Percentiles rank a stretch among this genome's conserved stretches.
phyloP scores from a whole-genome alignment of 257 asterid species.

The Lantana camara region DNA sequence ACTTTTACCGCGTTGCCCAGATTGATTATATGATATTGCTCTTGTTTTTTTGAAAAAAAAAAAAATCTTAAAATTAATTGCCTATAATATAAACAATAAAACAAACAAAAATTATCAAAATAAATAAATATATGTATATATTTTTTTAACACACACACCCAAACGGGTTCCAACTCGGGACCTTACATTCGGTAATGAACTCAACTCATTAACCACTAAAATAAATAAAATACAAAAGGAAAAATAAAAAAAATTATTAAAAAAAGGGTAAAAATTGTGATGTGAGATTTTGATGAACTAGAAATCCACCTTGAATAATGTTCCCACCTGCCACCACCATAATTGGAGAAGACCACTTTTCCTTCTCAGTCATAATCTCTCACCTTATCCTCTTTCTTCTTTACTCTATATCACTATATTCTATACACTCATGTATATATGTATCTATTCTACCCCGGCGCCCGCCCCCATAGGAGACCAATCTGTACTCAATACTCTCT shows the following conservation, averaged over 20 bases:
- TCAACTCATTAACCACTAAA: too few species aligned
- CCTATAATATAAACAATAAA: too few species aligned
- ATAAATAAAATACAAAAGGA: neutral
- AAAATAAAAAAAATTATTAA: too few species aligned
- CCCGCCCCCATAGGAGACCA: neutral
- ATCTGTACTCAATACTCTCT: neutral
- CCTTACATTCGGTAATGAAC: too few species aligned
- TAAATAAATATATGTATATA: too few species aligned
- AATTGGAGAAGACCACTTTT: constrained; percentile 5
- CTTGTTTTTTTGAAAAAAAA: too few species aligned
- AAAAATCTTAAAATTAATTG: too few species aligned
- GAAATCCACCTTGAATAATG: neutral
- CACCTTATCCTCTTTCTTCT: constrained; percentile 32
- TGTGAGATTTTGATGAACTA: constrained; percentile 16
- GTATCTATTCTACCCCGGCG: neutral
- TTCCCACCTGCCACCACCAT: constrained; percentile 21
- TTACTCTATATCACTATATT: neutral
- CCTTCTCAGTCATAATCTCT: constrained; percentile 7
- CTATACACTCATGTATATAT: neutral
- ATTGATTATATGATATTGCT: too few species aligned
- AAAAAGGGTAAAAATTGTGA: neutral
- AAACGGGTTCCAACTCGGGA: too few species aligned
- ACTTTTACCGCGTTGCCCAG: too few species aligned
- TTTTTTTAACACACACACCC: too few species aligned
- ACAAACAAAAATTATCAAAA: too few species aligned